Evolutionary conservation across 805 yeast species (phyloP).

Genomic region (Saccharomycopsis fibuligera): DNA sequence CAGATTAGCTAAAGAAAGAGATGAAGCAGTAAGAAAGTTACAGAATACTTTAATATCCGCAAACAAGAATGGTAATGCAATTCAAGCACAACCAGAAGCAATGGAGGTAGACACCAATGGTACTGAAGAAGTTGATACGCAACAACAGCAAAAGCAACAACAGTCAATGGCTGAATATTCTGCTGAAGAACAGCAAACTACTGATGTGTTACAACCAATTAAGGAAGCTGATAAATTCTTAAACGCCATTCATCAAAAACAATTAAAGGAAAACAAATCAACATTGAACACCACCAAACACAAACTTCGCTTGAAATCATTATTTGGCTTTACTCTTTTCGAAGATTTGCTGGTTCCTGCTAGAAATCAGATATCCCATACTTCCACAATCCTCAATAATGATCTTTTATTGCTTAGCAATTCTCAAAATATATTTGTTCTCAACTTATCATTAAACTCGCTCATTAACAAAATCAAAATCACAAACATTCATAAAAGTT

Average conservation of each 20-base stretch:
- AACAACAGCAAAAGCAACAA: background rate
- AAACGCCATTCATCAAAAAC: conserved; percentile 17
- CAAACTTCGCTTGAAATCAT: conserved; percentile 3
- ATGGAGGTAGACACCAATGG: conserved; percentile 18
- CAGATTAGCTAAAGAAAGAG: conserved; percentile 64
- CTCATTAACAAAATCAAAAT: conserved; percentile 11
- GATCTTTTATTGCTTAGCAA: conserved; percentile 15
- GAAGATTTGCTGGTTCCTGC: conserved; percentile 6
- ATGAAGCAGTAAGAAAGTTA: conserved; percentile 63
- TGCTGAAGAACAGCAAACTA: background rate
- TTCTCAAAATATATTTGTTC: conserved; percentile 10
- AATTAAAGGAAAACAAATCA: conserved; percentile 19
- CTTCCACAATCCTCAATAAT: conserved; percentile 12
- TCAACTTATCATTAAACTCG: conserved; percentile 13
- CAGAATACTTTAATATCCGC: conserved; percentile 26
- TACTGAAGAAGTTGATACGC: background rate
- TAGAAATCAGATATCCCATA: conserved; percentile 1
- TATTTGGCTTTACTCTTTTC: conserved; percentile 14
- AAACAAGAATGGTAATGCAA: background rate
- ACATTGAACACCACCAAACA: conserved; percentile 17
- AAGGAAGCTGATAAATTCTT: conserved; percentile 19
- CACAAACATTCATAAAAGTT: background rate
- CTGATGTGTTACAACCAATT: conserved; percentile 8
- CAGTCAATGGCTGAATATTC: background rate
- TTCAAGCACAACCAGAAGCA: background rate